Conservation (phyloP, 2,329 filamentous ascomycete genomes). For the Pseudogymnoascus sp. region DNA sequence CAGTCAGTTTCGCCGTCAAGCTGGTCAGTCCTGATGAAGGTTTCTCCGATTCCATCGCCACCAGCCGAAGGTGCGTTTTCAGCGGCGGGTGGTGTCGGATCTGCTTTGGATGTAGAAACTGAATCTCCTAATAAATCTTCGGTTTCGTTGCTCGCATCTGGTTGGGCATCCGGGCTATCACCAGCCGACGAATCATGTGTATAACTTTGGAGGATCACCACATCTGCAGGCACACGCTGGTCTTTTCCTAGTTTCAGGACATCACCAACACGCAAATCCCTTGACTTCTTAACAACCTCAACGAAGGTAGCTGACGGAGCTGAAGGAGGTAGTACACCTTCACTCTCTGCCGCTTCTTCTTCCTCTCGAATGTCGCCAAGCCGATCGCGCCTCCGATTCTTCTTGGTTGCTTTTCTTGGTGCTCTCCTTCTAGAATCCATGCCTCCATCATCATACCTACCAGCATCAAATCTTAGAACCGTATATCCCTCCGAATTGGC, state of each 20-base stretch:
- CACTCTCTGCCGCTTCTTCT: conserved; percentile 45
- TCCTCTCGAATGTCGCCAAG: conserved; percentile 64
- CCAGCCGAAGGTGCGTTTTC: conserved; percentile 23
- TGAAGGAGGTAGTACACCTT: conserved; percentile 31
- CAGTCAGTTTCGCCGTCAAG: conserved; percentile 97
- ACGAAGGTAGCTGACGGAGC: conserved; percentile 44
- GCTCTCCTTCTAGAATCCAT: conserved; percentile 34
- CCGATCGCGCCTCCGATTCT: conserved; percentile 35
- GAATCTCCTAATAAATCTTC: conserved; percentile 24
- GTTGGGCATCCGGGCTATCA: conserved; percentile 18
- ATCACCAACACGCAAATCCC: conserved; percentile 87
- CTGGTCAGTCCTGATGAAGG: conserved; percentile 95
- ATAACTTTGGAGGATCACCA: conserved; percentile 82
- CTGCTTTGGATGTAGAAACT: conserved; percentile 24
- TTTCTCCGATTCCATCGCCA: conserved; percentile 54
- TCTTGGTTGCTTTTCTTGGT: conserved; percentile 29
- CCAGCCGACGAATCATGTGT: conserved; percentile 43
- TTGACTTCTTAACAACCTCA: conserved; percentile 72
- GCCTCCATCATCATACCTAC: conserved; percentile 29
- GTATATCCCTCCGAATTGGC: conserved; percentile 88
- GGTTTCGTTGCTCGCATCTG: conserved; percentile 16
- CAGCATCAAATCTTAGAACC: conserved; percentile 63
- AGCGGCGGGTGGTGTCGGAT: conserved; percentile 13
- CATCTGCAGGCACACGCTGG: conserved; percentile 87
- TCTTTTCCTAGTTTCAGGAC: conserved; percentile 90